Evolutionary conservation across 1,139 yeast species (phyloP).

Genomic region (Lodderomyces theae): DNA sequence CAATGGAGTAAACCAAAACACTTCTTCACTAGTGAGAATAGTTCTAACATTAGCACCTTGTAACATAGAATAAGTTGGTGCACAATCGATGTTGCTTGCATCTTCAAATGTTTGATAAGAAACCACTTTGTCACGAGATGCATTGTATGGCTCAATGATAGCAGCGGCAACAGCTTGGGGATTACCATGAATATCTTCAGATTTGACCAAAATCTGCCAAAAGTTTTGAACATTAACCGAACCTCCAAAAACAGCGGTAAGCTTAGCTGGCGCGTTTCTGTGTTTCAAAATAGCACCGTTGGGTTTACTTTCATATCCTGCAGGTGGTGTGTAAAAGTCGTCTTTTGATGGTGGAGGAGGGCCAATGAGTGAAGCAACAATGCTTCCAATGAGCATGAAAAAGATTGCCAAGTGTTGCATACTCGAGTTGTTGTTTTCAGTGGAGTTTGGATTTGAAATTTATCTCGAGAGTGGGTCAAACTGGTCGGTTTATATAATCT

Average conservation of each 20-base stretch:
- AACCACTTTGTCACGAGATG: slow-evolving; percentile 22
- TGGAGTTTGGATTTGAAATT: no score
- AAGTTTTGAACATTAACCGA: slow-evolving; percentile 17
- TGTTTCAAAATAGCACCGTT: slow-evolving; percentile 26
- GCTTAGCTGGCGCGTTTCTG: slow-evolving; percentile 22
- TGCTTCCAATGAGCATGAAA: neutral
- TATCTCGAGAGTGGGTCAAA: no score
- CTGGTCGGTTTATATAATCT: no score
- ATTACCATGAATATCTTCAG: slow-evolving; percentile 30
- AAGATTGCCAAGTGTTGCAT: neutral
- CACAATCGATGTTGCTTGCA: slow-evolving; percentile 14
- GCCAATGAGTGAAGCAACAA: neutral
- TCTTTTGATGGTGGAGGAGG: slow-evolving; percentile 18
- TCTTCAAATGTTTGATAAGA: slow-evolving; percentile 20
- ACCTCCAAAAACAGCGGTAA: slow-evolving; percentile 15
- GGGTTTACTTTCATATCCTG: slow-evolving; percentile 21
- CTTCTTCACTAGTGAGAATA: slow-evolving; percentile 19
- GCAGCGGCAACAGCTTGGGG: slow-evolving; percentile 32
- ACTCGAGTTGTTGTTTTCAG: no score
- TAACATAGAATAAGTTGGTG: slow-evolving; percentile 16
- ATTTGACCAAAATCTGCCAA: slow-evolving; percentile 33
- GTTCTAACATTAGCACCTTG: slow-evolving; percentile 13
- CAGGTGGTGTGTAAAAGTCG: slow-evolving; percentile 27
- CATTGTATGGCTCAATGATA: slow-evolving; percentile 28
- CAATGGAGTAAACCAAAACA: slow-evolving; percentile 18